Base-by-base conservation (phyloP, 2,329 filamentous ascomycete species). In the Colletotrichum endophyticum region DNA sequence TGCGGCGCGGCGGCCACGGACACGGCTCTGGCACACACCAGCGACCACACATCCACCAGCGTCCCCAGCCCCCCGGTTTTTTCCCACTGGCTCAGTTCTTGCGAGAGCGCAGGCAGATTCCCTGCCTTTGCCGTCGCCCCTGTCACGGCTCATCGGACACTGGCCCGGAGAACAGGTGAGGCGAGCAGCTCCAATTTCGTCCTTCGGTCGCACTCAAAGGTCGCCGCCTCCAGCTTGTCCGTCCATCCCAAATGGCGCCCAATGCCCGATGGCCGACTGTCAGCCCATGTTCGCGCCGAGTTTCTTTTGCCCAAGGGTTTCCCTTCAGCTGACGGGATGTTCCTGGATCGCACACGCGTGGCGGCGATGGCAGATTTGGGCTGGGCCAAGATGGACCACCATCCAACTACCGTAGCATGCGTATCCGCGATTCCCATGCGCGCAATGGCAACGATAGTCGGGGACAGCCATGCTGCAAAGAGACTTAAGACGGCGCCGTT, bases 1-100 rank as follows among this genome's bases (percentile, higher is more conserved):
- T 34, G n/a, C 63, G 16, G 25, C 53, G 67, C 56, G 22, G 30
- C 66, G 53, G 22, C 66, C 53, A 61, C 30, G 53, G 66, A 49
- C 44, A 49, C 44, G 44, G 44, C n/a, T 49, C 44, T 49, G 44
- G 44, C 44, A 22, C 44, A 49, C 44, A 49, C 44, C 63, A 49
- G 39, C n/a, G 39, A 44, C 39, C 63, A 32, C 36, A 53, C 57
- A 22, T 44, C 57, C 59, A 71, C 63, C 63, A 72, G 15, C 66
- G 34, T 73, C 57, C 64, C 73, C 73, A 73, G 64, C 73, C 73
- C 57, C 70, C 70, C 28, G 6, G 59, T 68, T 70, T 49, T 76
- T 39, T 70, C 19, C 34, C 64, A 76, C 57, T 36, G 64, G 57
- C 64, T 67, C 39, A 72, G 36, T n/a, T 62, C 30, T 75, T 49